A percentile compares a stretch with the other conserved stretches of the same genome.
Evolutionary conservation across 257 asterid genomes (phyloP).

Genomic region (Nicotiana knightiana): DNA sequence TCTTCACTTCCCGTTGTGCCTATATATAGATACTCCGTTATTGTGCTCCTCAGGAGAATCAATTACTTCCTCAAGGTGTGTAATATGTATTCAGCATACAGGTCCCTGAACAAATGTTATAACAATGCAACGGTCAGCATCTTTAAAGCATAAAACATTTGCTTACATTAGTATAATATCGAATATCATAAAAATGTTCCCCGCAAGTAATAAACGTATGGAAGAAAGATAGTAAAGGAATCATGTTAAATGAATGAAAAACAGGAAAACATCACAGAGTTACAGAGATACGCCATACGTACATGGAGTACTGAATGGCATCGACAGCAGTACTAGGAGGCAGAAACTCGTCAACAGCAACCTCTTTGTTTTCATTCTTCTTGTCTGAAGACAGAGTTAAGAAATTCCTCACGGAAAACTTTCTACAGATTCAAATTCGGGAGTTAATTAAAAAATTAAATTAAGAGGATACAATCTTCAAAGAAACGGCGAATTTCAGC

Average conservation of each 20-base stretch:
- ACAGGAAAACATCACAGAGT: neutral
- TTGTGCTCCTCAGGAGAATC: neutral
- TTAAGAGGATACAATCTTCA: constrained; percentile 76
- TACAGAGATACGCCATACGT: constrained; percentile 37
- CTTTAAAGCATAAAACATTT: neutral
- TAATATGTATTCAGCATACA: constrained; percentile 74
- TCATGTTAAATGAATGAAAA: neutral
- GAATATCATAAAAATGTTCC: neutral
- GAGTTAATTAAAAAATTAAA: neutral
- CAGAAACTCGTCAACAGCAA: constrained; percentile 63
- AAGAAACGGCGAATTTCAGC: constrained; percentile 89
- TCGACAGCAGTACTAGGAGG: constrained; percentile 49
- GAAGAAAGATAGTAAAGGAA: neutral
- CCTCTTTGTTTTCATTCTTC: constrained; percentile 88
- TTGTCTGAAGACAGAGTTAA: constrained; percentile 42
- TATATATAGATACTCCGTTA: neutral
- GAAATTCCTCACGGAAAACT: neutral
- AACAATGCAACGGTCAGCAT: neutral
- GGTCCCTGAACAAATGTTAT: constrained; percentile 44
- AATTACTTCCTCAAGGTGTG: constrained; percentile 50
- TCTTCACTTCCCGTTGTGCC: neutral
- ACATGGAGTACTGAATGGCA: constrained; percentile 81
- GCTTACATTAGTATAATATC: neutral
- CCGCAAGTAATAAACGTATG: neutral
- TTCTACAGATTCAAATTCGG: neutral